Conservation (phyloP, 768 basidiomycete genomes). For the Amanita phalloides region DNA sequence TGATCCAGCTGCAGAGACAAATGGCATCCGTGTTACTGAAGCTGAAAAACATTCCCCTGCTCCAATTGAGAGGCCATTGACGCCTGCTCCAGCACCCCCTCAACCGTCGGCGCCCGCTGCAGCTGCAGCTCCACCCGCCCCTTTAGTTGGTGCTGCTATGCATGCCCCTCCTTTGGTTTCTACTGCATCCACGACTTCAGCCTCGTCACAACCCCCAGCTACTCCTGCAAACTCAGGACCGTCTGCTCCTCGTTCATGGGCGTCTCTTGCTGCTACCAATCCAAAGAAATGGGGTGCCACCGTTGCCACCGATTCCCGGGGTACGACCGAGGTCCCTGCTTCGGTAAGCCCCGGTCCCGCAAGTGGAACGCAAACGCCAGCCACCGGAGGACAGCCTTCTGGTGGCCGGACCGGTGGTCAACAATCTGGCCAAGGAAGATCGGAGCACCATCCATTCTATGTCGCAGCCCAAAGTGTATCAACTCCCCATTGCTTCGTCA, state of each 20-base stretch:
- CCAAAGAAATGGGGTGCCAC: constrained; percentile 77
- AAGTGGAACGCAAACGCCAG: constrained; percentile 26
- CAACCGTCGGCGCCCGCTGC: constrained; percentile 19
- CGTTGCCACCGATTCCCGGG: constrained; percentile 69
- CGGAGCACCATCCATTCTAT: constrained; percentile 29
- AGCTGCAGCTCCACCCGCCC: constrained; percentile 17
- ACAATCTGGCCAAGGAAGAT: constrained; percentile 19
- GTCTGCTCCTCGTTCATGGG: constrained; percentile 77
- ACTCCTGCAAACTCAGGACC: constrained; percentile 26
- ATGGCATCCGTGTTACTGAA: constrained; percentile 29
- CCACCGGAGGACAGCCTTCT: constrained; percentile 15
- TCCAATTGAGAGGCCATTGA: constrained; percentile 14
- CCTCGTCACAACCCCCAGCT: constrained; percentile 17
- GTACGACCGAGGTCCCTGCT: constrained; percentile 51
- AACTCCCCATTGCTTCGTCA: constrained; percentile 85
- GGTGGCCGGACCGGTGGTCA: constrained; percentile 19
- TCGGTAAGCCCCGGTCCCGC: constrained; percentile 30
- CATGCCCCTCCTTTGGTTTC: constrained; percentile 18
- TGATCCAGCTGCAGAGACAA: constrained; percentile 18
- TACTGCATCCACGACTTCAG: constrained; percentile 17
- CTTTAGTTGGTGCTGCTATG: constrained; percentile 17
- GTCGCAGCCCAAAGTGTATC: constrained; percentile 52
- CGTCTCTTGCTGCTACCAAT: constrained; percentile 79
- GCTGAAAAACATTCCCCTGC: constrained; percentile 20
- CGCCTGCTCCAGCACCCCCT: constrained; percentile 22